phyloP scores from a whole-genome alignment of 805 yeast species.

The Candida anglica region DNA sequence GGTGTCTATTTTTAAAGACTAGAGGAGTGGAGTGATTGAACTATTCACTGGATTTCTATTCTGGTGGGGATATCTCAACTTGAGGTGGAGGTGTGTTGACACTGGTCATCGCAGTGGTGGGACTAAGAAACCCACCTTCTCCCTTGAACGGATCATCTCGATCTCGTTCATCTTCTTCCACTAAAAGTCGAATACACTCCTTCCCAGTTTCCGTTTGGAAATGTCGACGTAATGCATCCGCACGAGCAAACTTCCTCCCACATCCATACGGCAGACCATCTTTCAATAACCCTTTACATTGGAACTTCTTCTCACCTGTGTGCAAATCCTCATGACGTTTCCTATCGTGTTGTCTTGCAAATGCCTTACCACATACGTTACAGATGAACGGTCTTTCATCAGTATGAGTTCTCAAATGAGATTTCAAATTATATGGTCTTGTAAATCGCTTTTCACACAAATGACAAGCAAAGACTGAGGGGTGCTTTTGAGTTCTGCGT shows the following conservation, averaged over 20 bases:
- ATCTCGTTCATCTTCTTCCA: conserved; percentile 39
- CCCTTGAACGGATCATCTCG: conserved; percentile 6
- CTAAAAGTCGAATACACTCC: conserved; percentile 34
- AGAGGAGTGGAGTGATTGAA: too few relatives aligned
- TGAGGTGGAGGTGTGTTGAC: conserved; percentile 19
- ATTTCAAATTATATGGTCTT: conserved; percentile 86
- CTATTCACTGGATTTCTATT: too few relatives aligned
- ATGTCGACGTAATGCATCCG: conserved; percentile 43
- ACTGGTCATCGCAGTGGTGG: conserved; percentile 9
- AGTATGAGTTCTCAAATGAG: conserved; percentile 88
- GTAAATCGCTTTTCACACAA: conserved; percentile 86
- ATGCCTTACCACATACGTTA: conserved; percentile 72
- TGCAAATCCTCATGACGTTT: conserved; percentile 54
- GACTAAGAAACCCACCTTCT: conserved; percentile 13
- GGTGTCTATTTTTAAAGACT: too few relatives aligned
- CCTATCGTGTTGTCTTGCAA: conserved; percentile 47
- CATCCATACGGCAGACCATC: conserved; percentile 50
- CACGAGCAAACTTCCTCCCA: conserved; percentile 43
- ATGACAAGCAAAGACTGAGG: conserved; percentile 72
- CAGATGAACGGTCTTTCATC: conserved; percentile 78
- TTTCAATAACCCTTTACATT: conserved; percentile 62
- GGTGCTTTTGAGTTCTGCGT: conserved; percentile 64
- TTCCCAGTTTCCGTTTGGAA: conserved; percentile 46
- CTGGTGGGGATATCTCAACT: conserved; percentile 40
- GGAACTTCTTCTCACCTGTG: conserved; percentile 69